Evolutionary conservation across 2,329 filamentous ascomycete species (phyloP), one percentile per base, ranked within the genome.

Genomic region (Fusarium pseudocircinatum): DNA sequence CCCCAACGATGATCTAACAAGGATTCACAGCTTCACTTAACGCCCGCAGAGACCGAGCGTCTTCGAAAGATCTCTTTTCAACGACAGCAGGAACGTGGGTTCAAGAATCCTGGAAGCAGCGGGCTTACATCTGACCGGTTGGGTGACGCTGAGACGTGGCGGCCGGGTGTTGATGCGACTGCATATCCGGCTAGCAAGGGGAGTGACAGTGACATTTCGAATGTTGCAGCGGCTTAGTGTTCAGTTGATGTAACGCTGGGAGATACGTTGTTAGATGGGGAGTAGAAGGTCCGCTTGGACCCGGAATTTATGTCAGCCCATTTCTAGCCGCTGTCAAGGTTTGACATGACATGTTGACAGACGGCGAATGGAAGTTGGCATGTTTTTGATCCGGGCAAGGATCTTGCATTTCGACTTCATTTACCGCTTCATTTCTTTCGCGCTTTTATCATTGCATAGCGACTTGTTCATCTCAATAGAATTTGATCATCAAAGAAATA

Each of bases 131-230:
- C 54, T 4, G 67, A 71, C 9, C 57, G 67, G 7, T 40, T 71
- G 6, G 69, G 69, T 10, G 62, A 71, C 2, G 37, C 62, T 16
- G 62, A 59, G 11, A 63, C 58, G 26, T 71, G 67, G 69, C 4
- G 7, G 13, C 53, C 47, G 1, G 11, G 43, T 0, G 22, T 8
- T 4, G 62, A 63, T 18, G 22, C 16, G 2, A 26, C 10, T 37
- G 39, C 39, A 24, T 43, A 43, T 11, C 12, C 30, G 26, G 0
- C 26, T 15, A 34, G 30, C 4, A 70, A 70, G 34, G 36, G 53
- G 24, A 30, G 54, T 6, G 24, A 52, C 9, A 70, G 60, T 40
- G 67, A 56, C 3, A 61, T 54, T 6, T 47, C 40, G 14, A 12
- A 24, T 7, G 20, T 37, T 6, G 37, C 24, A n/a, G 34, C 40